Conservation (phyloP, 345 rosid species). For the Populus deltoides region DNA sequence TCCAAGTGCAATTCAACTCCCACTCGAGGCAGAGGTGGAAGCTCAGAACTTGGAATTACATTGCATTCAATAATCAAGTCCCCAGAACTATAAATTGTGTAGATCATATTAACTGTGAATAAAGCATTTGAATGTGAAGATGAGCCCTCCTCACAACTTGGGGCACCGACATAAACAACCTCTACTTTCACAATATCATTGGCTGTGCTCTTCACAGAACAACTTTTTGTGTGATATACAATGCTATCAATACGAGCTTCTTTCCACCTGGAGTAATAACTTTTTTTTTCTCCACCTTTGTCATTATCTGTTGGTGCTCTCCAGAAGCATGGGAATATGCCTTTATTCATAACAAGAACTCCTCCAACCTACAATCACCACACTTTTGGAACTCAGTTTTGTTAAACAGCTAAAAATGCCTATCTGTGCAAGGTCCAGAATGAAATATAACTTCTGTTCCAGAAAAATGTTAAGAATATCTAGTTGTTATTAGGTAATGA, state of each 20-base stretch:
- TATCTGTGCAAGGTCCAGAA: background rate
- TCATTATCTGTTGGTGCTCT: slow-evolving; percentile 96
- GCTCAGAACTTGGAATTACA: slow-evolving; percentile 59
- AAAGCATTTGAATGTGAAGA: slow-evolving; percentile 38
- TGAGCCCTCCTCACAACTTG: slow-evolving; percentile 23
- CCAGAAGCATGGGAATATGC: slow-evolving; percentile 91
- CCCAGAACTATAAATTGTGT: slow-evolving; percentile 67
- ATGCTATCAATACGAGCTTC: slow-evolving; percentile 56
- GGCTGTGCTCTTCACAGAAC: slow-evolving; percentile 45
- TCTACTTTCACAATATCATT: slow-evolving; percentile 49
- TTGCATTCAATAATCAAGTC: slow-evolving; percentile 64
- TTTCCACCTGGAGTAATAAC: slow-evolving; percentile 86
- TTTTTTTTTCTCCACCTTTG: slow-evolving; percentile 74
- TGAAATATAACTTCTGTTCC: background rate
- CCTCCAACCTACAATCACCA: slow-evolving; percentile 62
- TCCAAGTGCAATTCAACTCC: slow-evolving; percentile 79
- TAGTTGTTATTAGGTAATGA: background rate
- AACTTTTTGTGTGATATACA: slow-evolving; percentile 54
- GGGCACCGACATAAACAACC: slow-evolving; percentile 46
- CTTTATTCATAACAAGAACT: slow-evolving; percentile 57
- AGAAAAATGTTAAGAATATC: too few relatives aligned
- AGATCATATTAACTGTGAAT: slow-evolving; percentile 53
- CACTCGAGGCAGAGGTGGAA: slow-evolving; percentile 89
- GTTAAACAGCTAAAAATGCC: background rate
- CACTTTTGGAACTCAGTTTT: background rate